Base-by-base conservation (phyloP, 2,329 filamentous ascomycete species). In the Penicillium sp. region DNA sequence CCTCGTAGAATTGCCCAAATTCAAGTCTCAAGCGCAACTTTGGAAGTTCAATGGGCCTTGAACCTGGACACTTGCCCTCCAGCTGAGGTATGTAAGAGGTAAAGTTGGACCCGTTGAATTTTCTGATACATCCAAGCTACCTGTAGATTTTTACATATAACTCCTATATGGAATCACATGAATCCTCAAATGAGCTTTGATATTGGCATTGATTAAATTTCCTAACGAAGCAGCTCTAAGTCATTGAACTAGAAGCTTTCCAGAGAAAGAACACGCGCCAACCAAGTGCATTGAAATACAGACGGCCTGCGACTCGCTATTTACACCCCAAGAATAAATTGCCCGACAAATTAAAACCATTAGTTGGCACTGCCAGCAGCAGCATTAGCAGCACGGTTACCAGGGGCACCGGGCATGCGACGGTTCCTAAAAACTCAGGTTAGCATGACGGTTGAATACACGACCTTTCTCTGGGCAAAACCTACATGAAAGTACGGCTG, bases 401-500 rank as follows among this genome's bases (percentile, higher is more conserved):
- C 44, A 10, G 47, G 39, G 53, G 63, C 63, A 35, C 56, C 57
- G 21, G 39, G 39, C 55, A 57, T 60, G 53, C 68, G 63, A 53
- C 68, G 69, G 55, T 68, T 58, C 68, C 68, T 71, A 62, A 24
- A 49, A 52, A 47, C 29, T 55, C 45, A 43, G 9, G 50, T 63
- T 52, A 48, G 61, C 44, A 51, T 31, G 41, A 29, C 8, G 22
- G 19, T 31, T 7, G 2, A 3, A 43, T 21, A 27, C 16, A 55
- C 1, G 27, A 7, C 14, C 29, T 14, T 13, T 33, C 11, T 31
- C 31, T 33, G 31, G 19, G 13, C 5, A 26, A 19, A 52, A 72
- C 82, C 80, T 75, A 86, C 85, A 87, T 87, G 69, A 88, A 76
- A 13, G 79, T 81, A 65, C 85, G 76, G 74, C 82, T 86, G 64